Base-by-base conservation (phyloP, 495 filamentous ascomycete species). In the Parachaetomium inaequale region DNA sequence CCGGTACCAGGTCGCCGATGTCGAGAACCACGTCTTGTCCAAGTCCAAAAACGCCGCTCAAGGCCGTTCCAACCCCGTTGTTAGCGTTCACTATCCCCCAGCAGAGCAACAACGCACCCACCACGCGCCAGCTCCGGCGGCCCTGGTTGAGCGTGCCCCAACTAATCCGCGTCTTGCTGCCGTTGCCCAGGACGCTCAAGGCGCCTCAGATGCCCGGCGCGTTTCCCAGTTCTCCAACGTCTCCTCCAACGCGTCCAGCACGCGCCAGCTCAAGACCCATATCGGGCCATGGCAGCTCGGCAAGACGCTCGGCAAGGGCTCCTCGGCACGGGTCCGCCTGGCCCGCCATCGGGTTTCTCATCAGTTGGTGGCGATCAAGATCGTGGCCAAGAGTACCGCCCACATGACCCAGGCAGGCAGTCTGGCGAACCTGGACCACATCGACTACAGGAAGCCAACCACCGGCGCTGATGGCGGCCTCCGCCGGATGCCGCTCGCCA, bases 211-310 rank as follows among this genome's bases (percentile, higher is more conserved):
- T 23, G 78, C 82, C 7, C 88, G 89, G 26, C 83, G 91, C 36
- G 82, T 87, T 63, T 94, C 92, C 0, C 84, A 88, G 49, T 78
- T 89, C 17, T 93, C 91, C 1, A 86, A 85, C 4, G 75, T 80
- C 0, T 92, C 89, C 0, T 87, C 14, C 69, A 80, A 34, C 82
- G 83, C 64, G 78, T 83, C 29, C 58, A 67, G 29, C 61, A 72
- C 66, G 26, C 66, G 82, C 17, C 65, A 84, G 55, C 77, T 86
- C 49, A 96, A 96, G 71, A 89, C 86, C 10, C 85, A 88, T 64
- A 88, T 85, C 56, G 93, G 93, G 2, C 92, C 93, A 67, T 98
- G 95, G 95, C 82, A 90, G 54, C 76, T 98, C 19, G 94, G 94
- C 8, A 88, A 85, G 70, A 93, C 88, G 0, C 78, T 98, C 50